These are phyloP conservation scores for Cryptococcus amylolentus DNA, from an alignment of 1,284 basidiomycete species.

Conservation along the genomic window DNA sequence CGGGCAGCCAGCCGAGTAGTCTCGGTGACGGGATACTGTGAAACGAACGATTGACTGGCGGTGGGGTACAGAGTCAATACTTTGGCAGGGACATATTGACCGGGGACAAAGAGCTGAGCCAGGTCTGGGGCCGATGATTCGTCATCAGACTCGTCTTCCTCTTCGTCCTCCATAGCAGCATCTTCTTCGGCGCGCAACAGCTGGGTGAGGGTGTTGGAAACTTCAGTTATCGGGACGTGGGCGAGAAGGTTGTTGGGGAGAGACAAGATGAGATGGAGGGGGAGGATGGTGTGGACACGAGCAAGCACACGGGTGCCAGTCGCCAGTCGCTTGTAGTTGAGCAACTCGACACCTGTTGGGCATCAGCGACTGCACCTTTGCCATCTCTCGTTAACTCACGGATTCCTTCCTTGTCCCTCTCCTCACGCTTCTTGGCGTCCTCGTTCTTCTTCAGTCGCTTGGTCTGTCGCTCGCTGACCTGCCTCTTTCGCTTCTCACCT, in stretches of 20 bases:
- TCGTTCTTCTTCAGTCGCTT: conserved; percentile 54
- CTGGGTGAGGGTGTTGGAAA: conserved; percentile 77
- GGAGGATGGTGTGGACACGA: conserved; percentile 80
- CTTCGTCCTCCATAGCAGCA: conserved; percentile 54
- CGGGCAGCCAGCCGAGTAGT: conserved; percentile 52
- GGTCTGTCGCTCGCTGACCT: conserved; percentile 35
- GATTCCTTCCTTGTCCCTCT: conserved; percentile 46
- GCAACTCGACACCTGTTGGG: conserved; percentile 65
- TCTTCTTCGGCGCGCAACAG: conserved; percentile 52
- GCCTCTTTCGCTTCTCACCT: conserved; percentile 33
- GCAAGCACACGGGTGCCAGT: conserved; percentile 83
- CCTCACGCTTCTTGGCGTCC: conserved; percentile 53
- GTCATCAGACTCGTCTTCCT: conserved; percentile 50
- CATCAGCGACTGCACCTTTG: conserved; percentile 4
- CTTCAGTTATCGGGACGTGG: conserved; percentile 91
- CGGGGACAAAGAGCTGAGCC: conserved; percentile 69
- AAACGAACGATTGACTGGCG: conserved; percentile 43
- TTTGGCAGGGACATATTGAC: conserved; percentile 79
- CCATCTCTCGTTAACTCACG: conserved; percentile 17
- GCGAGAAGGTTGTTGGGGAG: conserved; percentile 92
- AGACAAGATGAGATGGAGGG: conserved; percentile 86
- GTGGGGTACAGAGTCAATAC: conserved; percentile 56
- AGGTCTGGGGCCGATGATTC: conserved; percentile 64
- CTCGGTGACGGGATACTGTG: conserved; percentile 48
- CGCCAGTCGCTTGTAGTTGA: conserved; percentile 90